Conservation (phyloP, 306 rosid genomes). For the Acacia acuminata region DNA sequence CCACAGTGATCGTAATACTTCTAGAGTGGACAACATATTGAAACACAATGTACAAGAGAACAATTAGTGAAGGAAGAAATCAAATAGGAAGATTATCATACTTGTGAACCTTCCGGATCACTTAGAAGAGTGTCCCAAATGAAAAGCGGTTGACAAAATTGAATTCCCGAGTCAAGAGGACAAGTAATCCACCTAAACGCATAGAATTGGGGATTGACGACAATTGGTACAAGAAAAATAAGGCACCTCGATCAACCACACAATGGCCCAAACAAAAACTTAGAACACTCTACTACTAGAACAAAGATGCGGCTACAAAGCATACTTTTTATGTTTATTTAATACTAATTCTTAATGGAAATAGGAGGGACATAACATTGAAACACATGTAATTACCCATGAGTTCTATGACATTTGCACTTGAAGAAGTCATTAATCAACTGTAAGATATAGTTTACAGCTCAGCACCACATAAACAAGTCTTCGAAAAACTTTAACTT, state of each 20-base stretch:
- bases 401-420: too few relatives aligned
- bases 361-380: not conserved
- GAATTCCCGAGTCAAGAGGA: too few relatives aligned
- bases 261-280: conserved; percentile 8
- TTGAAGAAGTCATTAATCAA: too few relatives aligned
- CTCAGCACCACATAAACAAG: not conserved
- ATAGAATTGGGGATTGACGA: conserved; percentile 96
- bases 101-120: too few relatives aligned
- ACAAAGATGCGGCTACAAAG: not conserved
- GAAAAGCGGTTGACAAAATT: too few relatives aligned
- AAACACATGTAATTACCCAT: conserved; percentile 17
- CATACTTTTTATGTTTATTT: not conserved
- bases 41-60: too few relatives aligned
- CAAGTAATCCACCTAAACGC: conserved; percentile 99
- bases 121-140: too few relatives aligned
- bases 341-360: not conserved
- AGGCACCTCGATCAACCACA: conserved; percentile 36
- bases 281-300: not conserved
- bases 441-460: not conserved
- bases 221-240: conserved; percentile 37
- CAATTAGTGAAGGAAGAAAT: too few relatives aligned
- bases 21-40: too few relatives aligned
- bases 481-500: not conserved
- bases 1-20: too few relatives aligned
- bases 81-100: too few relatives aligned